Conservation (phyloP, 768 basidiomycete genomes). For the Amanita rubescens region DNA sequence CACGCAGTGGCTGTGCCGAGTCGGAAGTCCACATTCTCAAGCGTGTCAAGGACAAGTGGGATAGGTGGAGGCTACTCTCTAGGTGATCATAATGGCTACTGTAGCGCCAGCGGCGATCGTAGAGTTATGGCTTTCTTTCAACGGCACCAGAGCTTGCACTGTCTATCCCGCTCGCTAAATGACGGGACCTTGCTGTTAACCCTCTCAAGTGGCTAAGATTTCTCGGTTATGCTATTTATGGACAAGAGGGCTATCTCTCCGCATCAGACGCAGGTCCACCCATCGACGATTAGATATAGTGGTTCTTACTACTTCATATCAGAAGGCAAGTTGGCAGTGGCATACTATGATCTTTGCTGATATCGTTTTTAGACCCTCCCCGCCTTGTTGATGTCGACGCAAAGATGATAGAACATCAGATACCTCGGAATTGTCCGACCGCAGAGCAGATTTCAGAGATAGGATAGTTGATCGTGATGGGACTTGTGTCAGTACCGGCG, state of each 20-base stretch:
- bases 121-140: background rate
- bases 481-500: conserved; percentile 9
- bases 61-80: too few species aligned
- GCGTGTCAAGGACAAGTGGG: too few species aligned
- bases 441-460: conserved; percentile 6
- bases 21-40: too few species aligned
- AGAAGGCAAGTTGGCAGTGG: conserved; percentile 3
- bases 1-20: too few species aligned
- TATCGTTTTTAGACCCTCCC: conserved; percentile 6
- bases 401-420: conserved; percentile 8
- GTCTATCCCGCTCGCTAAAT: conserved; percentile 6
- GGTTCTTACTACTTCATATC: conserved; percentile 10
- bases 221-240: conserved; percentile 13
- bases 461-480: conserved; percentile 7
- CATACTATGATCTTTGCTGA: background rate
- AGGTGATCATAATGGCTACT: too few species aligned
- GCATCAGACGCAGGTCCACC: conserved; percentile 6
- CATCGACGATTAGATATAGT: conserved; percentile 9
- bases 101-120: too few species aligned
- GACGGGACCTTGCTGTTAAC: conserved; percentile 2
- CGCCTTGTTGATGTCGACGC: conserved; percentile 9
- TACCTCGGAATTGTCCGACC: background rate
- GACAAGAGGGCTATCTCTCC: conserved; percentile 8
- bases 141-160: background rate
- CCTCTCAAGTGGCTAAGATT: conserved; percentile 15